A percentile compares a stretch with the other conserved stretches of the same genome.
Evolutionary conservation across 129 eudicot genomes (phyloP).

Genomic region (Flaveria linearis): DNA sequence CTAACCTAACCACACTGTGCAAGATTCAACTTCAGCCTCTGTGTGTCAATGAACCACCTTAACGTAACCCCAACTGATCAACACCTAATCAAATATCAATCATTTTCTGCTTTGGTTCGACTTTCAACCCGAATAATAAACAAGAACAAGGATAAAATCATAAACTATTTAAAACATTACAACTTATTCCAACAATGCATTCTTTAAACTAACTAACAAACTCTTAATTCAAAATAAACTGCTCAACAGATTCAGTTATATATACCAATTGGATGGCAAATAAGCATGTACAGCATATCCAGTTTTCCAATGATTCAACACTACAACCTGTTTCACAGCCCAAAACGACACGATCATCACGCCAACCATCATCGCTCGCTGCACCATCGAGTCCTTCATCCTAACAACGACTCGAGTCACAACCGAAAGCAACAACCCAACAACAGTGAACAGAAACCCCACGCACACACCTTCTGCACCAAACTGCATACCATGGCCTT

Average conservation of each 20-base stretch:
- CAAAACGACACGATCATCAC: constrained; percentile 63
- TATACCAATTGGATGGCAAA: constrained; percentile 72
- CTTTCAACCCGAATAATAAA: no score
- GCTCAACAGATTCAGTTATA: constrained; percentile 11
- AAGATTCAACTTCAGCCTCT: no score
- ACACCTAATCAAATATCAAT: no score
- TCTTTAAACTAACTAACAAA: no score
- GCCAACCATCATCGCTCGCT: constrained; percentile 58
- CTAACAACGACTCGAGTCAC: constrained; percentile 51
- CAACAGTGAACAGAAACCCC: constrained; percentile 69
- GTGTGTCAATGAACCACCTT: no score
- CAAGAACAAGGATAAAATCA: no score
- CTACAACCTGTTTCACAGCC: constrained; percentile 73
- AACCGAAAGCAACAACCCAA: constrained; percentile 60
- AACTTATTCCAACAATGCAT: no score
- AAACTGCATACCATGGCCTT: constrained; percentile 86
- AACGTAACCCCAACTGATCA: no score
- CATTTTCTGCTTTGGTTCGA: no score
- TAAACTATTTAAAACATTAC: no score
- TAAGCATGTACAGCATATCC: constrained; percentile 71
- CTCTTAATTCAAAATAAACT: no score
- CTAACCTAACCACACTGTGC: no score
- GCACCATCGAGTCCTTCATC: constrained; percentile 46
- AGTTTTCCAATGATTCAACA: constrained; percentile 78
- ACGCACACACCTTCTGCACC: constrained; percentile 77